phyloP scores from a whole-genome alignment of 163 green algal species.

The Scenedesmus sp. region DNA sequence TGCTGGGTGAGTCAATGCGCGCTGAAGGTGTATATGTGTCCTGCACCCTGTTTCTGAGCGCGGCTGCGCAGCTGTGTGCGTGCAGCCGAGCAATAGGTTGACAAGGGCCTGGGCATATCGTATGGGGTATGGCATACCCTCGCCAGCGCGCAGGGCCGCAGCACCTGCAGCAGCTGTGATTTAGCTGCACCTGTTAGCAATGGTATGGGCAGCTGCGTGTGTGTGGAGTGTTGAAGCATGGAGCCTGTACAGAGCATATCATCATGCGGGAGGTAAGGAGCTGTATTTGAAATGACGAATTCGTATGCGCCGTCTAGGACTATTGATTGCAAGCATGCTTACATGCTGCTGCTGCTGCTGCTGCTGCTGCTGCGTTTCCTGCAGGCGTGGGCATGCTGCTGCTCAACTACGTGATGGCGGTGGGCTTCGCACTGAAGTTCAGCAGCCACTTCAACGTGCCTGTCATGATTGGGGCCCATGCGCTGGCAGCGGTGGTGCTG shows the following conservation, averaged over 20 bases:
- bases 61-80: not conserved
- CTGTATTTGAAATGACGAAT: too few relatives aligned
- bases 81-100: not conserved
- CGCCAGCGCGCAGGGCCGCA: too few relatives aligned
- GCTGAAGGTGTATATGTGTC: not conserved
- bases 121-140: not conserved
- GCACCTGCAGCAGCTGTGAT: too few relatives aligned
- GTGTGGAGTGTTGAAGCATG: too few relatives aligned
- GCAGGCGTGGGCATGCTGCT: slow-evolving; percentile 89
- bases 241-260: too few relatives aligned
- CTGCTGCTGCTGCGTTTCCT: not conserved
- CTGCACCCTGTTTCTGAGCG: not conserved
- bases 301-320: too few relatives aligned
- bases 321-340: too few relatives aligned
- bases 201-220: too few relatives aligned
- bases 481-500: slow-evolving; percentile 80
- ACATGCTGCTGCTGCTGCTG: not conserved
- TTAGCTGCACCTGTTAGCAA: too few relatives aligned
- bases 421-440: slow-evolving; percentile 77
- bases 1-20: slow-evolving; percentile 58
- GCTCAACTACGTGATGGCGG: slow-evolving; percentile 91
- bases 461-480: slow-evolving; percentile 92
- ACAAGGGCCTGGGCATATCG: not conserved
- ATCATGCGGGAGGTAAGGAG: too few relatives aligned
- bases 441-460: slow-evolving; percentile 81